Base-by-base conservation (phyloP, 2,329 filamentous ascomycete genomes). In the Paecilomyces sp. region DNA sequence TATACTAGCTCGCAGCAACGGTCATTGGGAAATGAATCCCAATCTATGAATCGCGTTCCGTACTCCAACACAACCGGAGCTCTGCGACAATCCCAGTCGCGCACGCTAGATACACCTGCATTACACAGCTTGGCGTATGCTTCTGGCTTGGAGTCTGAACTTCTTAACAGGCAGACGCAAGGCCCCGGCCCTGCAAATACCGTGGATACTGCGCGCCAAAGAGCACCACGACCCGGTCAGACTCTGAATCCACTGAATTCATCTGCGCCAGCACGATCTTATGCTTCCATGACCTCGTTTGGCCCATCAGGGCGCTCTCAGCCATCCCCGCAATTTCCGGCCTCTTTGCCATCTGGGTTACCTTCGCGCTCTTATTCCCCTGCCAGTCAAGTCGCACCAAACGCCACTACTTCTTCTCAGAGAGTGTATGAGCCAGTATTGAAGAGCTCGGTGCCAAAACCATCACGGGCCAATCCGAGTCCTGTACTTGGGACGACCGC, bases 101-200 rank as follows among this genome's bases (percentile, higher is more conserved):
- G 33, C 15, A 53, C 55, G 33, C 34, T 59, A 36, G 58, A 58
- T 36, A 62, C 61, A 18, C 62, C 63, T 28, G 61, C 64, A 24
- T 53, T 67, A 54, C 66, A 63, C 56, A 65, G 60, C 58, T 55
- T 66, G 28, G 66, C 64, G 3, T 67, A 68, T 61, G 66, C 62
- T 13, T 67, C 67, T 11, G 64, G 65, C 8, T 51, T 67, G 30
- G 63, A 64, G 13, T 60, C 63, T 18, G 57, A 60, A 31, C 57
- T 41, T n/a, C 30, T 55, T 9, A 61, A 63, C 51, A 55, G 58
- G 57, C 56, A 57, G 18, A 60, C 33, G 13, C 57, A 28, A 41
- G 53, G 56, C 24, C 31, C 53, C 58, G 12, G 60, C 63, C 34
- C 59, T 58, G n/a, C 54, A 57, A 28, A 61, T 47, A 18, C 8